Evolutionary conservation across 2,329 filamentous ascomycete species (phyloP), one percentile per base, ranked within the genome.

Genomic region (Cladophialophora carrionii): DNA sequence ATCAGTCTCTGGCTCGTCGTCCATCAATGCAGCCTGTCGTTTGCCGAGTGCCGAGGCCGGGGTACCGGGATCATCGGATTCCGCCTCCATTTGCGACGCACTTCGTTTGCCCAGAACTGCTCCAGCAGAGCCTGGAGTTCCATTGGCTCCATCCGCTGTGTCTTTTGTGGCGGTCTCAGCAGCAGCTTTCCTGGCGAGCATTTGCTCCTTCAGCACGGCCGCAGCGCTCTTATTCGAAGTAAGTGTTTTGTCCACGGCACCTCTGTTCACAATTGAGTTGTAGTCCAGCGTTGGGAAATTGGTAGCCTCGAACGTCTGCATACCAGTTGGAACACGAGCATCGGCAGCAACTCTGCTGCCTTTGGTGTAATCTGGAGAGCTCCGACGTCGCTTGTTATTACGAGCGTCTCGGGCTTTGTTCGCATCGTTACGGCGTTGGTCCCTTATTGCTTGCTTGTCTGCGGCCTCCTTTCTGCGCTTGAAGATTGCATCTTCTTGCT

Each of bases 401-500:
- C 76, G 78, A 52, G 62, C 61, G 3, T 65, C 63, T 6, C 69
- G 58, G 24, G 79, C 79, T 58, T 83, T 80, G 29, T 88, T 83
- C 72, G 92, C 87, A 48, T 93, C 78, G 75, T 90, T 93, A 67
- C 92, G 85, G 70, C 92, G 83, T 78, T 93, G 92, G 69, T 88
- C 85, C 71, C 88, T 89, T 46, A 91, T 91, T 72, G 93, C 90
- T 67, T 89, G 88, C 67, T 90, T 87, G 65, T 97, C 91, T 68
- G 97, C 93, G 1, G 87, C 86, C 76, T 97, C 90, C 75, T 92
- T 91, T 71, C 96, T 87, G 68, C 92, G 88, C 72, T 88, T 88
- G 79, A 99, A 99, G 64, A 99, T 99, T 14, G 87, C 88, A 76
- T 96, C 91, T 80, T 99, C 95, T 77, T 96, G 92, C 76, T 90